These are phyloP conservation scores for Penicillium pancosmium DNA, from an alignment of 495 filamentous ascomycete genomes.

Conservation along the genomic window DNA sequence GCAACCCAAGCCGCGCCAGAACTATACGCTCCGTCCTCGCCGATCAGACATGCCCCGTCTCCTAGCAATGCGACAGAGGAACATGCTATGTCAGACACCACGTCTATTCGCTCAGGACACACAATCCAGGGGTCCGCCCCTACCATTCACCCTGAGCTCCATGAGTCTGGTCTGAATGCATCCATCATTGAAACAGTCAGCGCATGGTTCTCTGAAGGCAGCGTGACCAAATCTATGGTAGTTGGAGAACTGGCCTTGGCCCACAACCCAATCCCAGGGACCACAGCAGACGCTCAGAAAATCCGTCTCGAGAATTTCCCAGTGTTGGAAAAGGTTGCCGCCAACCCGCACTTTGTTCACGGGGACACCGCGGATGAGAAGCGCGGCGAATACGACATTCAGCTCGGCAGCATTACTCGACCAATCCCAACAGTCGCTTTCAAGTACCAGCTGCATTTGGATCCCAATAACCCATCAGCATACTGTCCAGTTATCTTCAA, in stretches of 20 bases:
- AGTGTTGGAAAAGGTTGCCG: slow-evolving; percentile 89
- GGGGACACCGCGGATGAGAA: slow-evolving; percentile 58
- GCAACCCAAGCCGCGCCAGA: slow-evolving; percentile 18
- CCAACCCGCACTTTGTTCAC: slow-evolving; percentile 86
- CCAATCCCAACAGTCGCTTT: slow-evolving; percentile 76
- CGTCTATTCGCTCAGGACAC: slow-evolving; percentile 85
- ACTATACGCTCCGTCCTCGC: slow-evolving; percentile 34
- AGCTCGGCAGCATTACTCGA: slow-evolving; percentile 68
- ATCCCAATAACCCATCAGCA: slow-evolving; percentile 59
- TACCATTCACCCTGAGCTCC: slow-evolving; percentile 80
- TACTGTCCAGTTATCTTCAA: slow-evolving; percentile 79
- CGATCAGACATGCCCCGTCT: slow-evolving; percentile 46
- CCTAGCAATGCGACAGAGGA: slow-evolving; percentile 56
- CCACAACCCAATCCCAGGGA: slow-evolving; percentile 66
- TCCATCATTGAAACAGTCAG: slow-evolving; percentile 92
- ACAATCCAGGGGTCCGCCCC: slow-evolving; percentile 67
- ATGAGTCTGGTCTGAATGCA: slow-evolving; percentile 78
- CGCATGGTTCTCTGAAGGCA: slow-evolving; percentile 77
- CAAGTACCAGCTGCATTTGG: slow-evolving; percentile 90
- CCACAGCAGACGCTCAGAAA: slow-evolving; percentile 52
- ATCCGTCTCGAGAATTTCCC: slow-evolving; percentile 91
- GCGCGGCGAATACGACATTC: slow-evolving; percentile 79
- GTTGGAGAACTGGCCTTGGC: slow-evolving; percentile 90
- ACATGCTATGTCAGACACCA: slow-evolving; percentile 77
- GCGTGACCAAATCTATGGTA: slow-evolving; percentile 69